Conservation (phyloP, 164 flowering plant species). For the Annona squamosa region DNA sequence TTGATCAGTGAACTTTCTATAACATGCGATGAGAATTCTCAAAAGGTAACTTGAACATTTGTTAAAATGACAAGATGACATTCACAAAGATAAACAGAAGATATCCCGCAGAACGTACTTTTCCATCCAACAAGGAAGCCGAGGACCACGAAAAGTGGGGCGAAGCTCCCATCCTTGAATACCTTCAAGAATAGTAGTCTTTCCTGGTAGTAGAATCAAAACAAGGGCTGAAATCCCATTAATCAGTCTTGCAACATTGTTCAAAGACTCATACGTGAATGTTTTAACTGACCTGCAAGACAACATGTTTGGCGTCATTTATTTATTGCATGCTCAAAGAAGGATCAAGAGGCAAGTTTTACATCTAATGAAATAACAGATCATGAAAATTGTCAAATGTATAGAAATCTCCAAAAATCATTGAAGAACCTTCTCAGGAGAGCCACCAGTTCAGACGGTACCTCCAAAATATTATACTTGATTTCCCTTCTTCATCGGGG, state of each 20-base stretch:
- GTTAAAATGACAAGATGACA: background rate
- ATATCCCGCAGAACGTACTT: slow-evolving; percentile 43
- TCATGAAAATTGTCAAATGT: background rate
- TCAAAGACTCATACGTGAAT: slow-evolving; percentile 82
- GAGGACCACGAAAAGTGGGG: slow-evolving; percentile 86
- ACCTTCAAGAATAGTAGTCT: slow-evolving; percentile 77
- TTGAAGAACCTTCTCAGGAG: background rate
- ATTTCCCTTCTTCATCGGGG: no score
- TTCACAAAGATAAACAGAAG: no score
- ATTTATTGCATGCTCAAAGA: background rate
- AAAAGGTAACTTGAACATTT: background rate
- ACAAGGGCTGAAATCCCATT: slow-evolving; percentile 87
- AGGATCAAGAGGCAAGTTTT: background rate
- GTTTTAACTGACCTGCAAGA: slow-evolving; percentile 88
- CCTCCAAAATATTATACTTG: no score
- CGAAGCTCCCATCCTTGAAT: slow-evolving; percentile 98
- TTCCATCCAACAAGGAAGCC: slow-evolving; percentile 97
- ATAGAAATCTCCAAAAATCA: background rate
- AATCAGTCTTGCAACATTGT: slow-evolving; percentile 77
- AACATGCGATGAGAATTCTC: background rate
- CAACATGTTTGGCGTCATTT: background rate
- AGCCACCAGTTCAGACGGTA: background rate
- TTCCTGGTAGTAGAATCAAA: slow-evolving; percentile 77
- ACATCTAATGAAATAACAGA: background rate
- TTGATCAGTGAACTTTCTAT: background rate